Evolutionary conservation across 2,329 filamentous ascomycete species (phyloP).

Genomic region (Graphilbum fragrans): DNA sequence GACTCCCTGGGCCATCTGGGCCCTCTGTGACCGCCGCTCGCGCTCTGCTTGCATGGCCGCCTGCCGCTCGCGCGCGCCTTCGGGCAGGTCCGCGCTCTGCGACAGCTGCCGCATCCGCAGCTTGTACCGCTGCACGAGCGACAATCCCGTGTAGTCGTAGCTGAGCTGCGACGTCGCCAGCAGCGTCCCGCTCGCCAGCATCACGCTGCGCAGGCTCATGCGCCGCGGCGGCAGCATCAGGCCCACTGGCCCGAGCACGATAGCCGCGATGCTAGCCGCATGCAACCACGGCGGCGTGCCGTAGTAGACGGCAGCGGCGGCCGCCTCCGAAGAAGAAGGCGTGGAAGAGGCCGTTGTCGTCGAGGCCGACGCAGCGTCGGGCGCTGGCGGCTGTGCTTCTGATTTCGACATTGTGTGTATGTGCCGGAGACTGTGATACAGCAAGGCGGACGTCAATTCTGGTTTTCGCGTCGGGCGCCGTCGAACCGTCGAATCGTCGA

Average conservation of each 20-base stretch:
- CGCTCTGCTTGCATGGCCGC: conserved; percentile 33
- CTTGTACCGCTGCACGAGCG: conserved; percentile 34
- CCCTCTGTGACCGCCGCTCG: conserved; percentile 20
- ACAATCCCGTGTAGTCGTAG: conserved; percentile 43
- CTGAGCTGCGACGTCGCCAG: conserved; percentile 42
- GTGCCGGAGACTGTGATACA: no score
- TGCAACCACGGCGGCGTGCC: conserved; percentile 25
- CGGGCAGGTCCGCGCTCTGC: conserved; percentile 29
- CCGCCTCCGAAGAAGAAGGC: background rate
- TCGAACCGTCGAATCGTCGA: no score
- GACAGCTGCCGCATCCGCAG: conserved; percentile 21
- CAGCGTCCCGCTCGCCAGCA: conserved; percentile 37
- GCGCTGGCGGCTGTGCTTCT: background rate
- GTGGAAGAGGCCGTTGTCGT: background rate
- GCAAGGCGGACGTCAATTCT: no score
- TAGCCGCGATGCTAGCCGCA: conserved; percentile 33
- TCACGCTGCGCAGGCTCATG: conserved; percentile 33
- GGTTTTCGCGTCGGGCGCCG: no score
- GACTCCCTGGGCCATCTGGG: no score
- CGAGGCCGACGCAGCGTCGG: background rate
- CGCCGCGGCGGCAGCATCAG: conserved; percentile 40
- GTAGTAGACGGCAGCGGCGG: conserved; percentile 6
- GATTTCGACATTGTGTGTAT: background rate
- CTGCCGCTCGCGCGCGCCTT: conserved; percentile 36
- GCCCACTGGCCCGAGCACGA: conserved; percentile 33